Percentiles rank a stretch among this genome's conserved stretches.
These are phyloP conservation scores for Diaporthe destruens DNA, from an alignment of 2,329 filamentous ascomycete species.

Conservation along the genomic window DNA sequence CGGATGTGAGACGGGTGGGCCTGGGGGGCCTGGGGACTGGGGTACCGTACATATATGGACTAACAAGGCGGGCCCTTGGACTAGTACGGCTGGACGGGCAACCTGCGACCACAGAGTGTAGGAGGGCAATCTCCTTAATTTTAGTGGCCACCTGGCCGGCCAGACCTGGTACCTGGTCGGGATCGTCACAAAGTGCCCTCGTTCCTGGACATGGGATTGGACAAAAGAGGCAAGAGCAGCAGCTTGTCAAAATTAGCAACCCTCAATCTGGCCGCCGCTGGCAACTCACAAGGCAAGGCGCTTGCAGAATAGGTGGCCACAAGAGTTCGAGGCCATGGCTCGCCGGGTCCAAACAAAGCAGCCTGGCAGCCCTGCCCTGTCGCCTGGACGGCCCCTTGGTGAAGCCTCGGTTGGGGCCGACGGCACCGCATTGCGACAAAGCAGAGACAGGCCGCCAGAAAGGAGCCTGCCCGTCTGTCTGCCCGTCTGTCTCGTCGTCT, in stretches of 20 bases:
- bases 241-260: slow-evolving; percentile 22
- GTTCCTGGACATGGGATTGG: slow-evolving; percentile 22
- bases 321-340: background rate
- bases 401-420: slow-evolving; percentile 28
- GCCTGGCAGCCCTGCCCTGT: background rate
- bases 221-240: slow-evolving; percentile 33
- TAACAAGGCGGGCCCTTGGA: background rate
- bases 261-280: slow-evolving; percentile 5
- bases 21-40: background rate
- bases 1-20: slow-evolving; percentile 20
- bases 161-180: slow-evolving; percentile 30
- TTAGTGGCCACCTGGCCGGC: slow-evolving; percentile 31
- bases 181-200: slow-evolving; percentile 11
- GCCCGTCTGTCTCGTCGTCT: slow-evolving; percentile 11
- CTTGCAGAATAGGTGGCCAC: background rate
- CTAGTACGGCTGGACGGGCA: slow-evolving; percentile 15
- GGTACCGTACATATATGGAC: slow-evolving; percentile 25
- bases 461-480: background rate
- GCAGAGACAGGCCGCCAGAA: slow-evolving; percentile 13
- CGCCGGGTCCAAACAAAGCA: slow-evolving; percentile 5
- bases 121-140: slow-evolving; percentile 35
- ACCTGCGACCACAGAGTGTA: slow-evolving; percentile 27
- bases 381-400: background rate
- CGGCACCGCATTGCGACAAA: slow-evolving; percentile 11
- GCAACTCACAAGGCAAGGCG: background rate